Evolutionary conservation across 257 asterid species (phyloP).

Genomic region (Scutellaria baicalensis): DNA sequence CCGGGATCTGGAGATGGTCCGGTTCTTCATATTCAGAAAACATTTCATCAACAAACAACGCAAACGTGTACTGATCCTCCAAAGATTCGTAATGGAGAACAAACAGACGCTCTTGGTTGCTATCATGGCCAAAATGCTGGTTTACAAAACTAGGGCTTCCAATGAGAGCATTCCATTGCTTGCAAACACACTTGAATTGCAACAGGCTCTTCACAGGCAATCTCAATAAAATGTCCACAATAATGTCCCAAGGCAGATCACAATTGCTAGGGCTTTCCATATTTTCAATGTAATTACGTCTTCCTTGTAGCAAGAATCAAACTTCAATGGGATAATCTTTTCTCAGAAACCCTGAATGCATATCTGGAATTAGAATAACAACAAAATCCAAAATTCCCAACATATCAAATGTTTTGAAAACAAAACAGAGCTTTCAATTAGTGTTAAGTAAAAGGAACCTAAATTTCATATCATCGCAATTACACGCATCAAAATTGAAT

Average conservation of each 20-base stretch:
- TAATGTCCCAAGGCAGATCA: slow-evolving; percentile 21
- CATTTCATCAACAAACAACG: slow-evolving; percentile 17
- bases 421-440: too few relatives aligned
- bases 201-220: slow-evolving; percentile 28
- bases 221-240: slow-evolving; percentile 19
- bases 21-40: slow-evolving; percentile 19
- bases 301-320: not conserved
- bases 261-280: slow-evolving; percentile 1
- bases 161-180: slow-evolving; percentile 28
- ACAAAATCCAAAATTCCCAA: too few relatives aligned
- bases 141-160: slow-evolving; percentile 16
- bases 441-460: too few relatives aligned
- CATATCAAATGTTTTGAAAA: too few relatives aligned
- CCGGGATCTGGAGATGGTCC: slow-evolving; percentile 18
- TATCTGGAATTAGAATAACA: not conserved
- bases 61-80: not conserved
- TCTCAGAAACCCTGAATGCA: not conserved
- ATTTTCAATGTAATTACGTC: too few relatives aligned
- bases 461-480: not conserved
- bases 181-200: slow-evolving; percentile 32
- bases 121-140: slow-evolving; percentile 19
- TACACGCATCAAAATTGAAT: not conserved
- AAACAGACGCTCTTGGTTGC: slow-evolving; percentile 23
- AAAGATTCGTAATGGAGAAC: slow-evolving; percentile 23
- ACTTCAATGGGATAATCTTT: not conserved